These are phyloP conservation scores for Exutisphaerella laricina DNA, from an alignment of 2,329 filamentous ascomycete species.

Conservation along the genomic window DNA sequence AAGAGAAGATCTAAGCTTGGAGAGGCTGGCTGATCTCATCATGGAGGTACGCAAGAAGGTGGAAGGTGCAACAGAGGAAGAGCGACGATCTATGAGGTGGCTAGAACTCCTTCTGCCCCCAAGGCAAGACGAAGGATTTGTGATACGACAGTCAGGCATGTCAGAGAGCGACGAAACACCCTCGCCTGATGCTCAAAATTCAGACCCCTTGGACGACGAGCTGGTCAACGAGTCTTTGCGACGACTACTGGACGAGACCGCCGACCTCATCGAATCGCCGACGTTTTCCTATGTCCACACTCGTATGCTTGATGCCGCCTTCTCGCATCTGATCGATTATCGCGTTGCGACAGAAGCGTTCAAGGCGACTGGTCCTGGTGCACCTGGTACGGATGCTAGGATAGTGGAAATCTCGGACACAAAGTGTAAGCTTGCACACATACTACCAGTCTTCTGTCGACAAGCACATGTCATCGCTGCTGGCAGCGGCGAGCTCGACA, in stretches of 20 bases:
- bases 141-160: conserved; percentile 82
- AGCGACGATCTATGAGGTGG: conserved; percentile 65
- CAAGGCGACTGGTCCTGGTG: conserved; percentile 45
- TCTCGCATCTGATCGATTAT: conserved; percentile 74
- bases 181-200: conserved; percentile 18
- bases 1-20: conserved; percentile 77
- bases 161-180: conserved; percentile 35
- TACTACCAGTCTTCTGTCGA: conserved; percentile 80
- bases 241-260: conserved; percentile 87
- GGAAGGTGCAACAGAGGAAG: conserved; percentile 65
- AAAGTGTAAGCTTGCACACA: conserved; percentile 74
- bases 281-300: conserved; percentile 82
- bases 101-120: conserved; percentile 78
- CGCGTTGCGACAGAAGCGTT: conserved; percentile 77
- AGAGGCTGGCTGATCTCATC: conserved; percentile 72
- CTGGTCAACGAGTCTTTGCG: conserved; percentile 59
- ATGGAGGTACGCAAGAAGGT: conserved; percentile 78
- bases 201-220: conserved; percentile 30
- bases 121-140: conserved; percentile 68
- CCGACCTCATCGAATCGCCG: conserved; percentile 91
- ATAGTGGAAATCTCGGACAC: conserved; percentile 44
- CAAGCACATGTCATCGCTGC: conserved; percentile 87
- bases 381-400: conserved; percentile 45
- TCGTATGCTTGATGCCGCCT: conserved; percentile 78
- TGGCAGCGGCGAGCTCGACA: conserved; percentile 59